phyloP scores from a whole-genome alignment of 139 green algal genomes.

The Zygnema cylindricum region DNA sequence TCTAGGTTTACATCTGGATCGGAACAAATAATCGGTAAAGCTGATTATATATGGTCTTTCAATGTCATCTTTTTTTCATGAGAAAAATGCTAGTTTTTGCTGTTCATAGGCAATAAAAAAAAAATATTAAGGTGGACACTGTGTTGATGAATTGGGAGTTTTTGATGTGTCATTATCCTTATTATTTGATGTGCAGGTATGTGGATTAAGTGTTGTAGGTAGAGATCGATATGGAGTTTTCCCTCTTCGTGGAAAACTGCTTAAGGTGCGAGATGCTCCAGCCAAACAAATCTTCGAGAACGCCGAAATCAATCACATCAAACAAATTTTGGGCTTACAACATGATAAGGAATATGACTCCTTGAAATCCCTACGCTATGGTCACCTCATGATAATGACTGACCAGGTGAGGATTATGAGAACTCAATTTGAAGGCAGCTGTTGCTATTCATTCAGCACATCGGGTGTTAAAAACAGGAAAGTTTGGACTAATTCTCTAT shows the following conservation, averaged over 20 bases:
- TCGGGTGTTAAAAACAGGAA: not conserved
- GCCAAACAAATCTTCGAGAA: conserved; percentile 91
- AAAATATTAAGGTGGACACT: not conserved
- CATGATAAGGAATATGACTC: conserved; percentile 93
- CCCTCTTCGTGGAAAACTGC: conserved; percentile 95
- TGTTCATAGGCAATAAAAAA: not conserved
- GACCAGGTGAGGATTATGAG: conserved; percentile 78
- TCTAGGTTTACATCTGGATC: not conserved
- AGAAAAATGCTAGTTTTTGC: not conserved
- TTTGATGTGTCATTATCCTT: too few species aligned
- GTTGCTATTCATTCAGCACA: not conserved
- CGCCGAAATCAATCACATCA: conserved; percentile 95
- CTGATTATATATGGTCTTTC: not conserved
- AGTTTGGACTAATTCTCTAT: not conserved
- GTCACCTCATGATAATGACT: conserved; percentile 99
- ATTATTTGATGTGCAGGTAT: too few species aligned
- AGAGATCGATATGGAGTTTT: conserved; percentile 96
- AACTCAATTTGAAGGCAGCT: not conserved
- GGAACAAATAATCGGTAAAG: not conserved
- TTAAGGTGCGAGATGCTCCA: conserved; percentile 96
- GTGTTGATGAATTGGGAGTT: not conserved
- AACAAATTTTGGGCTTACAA: conserved; percentile 98
- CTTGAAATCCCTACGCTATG: conserved; percentile 92
- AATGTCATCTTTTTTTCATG: not conserved
- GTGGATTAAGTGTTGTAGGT: conserved; percentile 90